These are phyloP conservation scores for Neurospora sp. DNA, from an alignment of 495 filamentous ascomycete species.

Conservation along the genomic window DNA sequence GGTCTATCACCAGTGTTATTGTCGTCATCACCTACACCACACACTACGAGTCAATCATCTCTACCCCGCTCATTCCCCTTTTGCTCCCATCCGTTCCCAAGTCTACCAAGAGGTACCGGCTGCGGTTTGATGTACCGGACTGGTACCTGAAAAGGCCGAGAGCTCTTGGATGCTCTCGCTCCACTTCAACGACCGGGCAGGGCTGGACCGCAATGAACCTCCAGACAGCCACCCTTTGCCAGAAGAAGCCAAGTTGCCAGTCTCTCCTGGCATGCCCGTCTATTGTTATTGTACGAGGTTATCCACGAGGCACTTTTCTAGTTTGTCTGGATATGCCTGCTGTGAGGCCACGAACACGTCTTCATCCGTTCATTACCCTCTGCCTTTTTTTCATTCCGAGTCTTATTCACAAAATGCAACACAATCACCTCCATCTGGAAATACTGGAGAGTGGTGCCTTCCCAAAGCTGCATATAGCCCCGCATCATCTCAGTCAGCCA, in stretches of 20 bases:
- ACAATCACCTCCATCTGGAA: not conserved
- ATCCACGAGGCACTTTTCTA: not conserved
- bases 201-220: not conserved
- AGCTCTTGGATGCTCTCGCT: not conserved
- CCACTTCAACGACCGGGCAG: not conserved
- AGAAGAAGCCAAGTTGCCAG: not conserved
- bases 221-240: not conserved
- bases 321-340: not conserved
- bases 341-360: not conserved
- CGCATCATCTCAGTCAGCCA: slow-evolving; percentile 2
- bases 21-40: not conserved
- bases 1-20: not conserved
- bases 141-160: not conserved
- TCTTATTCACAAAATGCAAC: not conserved
- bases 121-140: not conserved
- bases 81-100: not conserved
- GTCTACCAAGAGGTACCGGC: not conserved
- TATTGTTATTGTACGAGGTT: not conserved
- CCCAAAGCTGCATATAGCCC: slow-evolving; percentile 10
- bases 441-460: not conserved
- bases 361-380: not conserved
- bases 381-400: not conserved
- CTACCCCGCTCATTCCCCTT: not conserved
- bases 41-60: not conserved
- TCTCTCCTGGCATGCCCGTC: not conserved